These are phyloP conservation scores for Trifolium fragiferum DNA, from an alignment of 306 rosid species.

Conservation along the genomic window DNA sequence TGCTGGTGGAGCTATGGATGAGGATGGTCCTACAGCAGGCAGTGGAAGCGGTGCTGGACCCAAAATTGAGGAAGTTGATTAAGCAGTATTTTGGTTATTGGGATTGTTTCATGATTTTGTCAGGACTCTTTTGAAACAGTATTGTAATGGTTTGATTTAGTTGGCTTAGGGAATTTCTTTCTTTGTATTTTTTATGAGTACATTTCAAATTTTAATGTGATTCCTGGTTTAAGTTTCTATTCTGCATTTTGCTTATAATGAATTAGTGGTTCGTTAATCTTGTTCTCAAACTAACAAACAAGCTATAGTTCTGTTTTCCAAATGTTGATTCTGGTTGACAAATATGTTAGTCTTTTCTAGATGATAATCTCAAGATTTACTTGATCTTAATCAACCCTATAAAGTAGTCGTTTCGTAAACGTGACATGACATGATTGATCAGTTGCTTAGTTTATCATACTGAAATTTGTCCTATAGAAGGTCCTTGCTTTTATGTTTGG, in stretches of 20 bases:
- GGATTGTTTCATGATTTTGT: not conserved
- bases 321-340: no score
- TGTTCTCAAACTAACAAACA: not conserved
- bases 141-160: not conserved
- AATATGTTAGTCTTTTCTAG: no score
- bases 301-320: no score
- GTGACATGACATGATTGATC: no score
- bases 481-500: no score
- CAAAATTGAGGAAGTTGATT: slow-evolving; percentile 64
- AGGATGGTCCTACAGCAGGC: slow-evolving; percentile 52
- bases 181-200: not conserved
- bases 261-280: not conserved
- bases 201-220: not conserved
- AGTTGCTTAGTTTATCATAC: no score
- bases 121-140: not conserved
- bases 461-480: no score
- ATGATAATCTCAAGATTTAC: no score
- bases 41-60: slow-evolving; percentile 60
- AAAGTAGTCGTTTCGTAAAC: no score
- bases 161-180: not conserved
- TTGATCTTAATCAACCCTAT: no score
- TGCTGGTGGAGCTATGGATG: slow-evolving; percentile 58
- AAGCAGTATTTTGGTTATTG: not conserved
- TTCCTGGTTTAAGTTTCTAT: not conserved
- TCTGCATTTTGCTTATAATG: not conserved